Percentiles rank a stretch among this genome's conserved stretches.
These are phyloP conservation scores for Candida sp. DNA, from an alignment of 1,139 yeast genomes.

Conservation along the genomic window DNA sequence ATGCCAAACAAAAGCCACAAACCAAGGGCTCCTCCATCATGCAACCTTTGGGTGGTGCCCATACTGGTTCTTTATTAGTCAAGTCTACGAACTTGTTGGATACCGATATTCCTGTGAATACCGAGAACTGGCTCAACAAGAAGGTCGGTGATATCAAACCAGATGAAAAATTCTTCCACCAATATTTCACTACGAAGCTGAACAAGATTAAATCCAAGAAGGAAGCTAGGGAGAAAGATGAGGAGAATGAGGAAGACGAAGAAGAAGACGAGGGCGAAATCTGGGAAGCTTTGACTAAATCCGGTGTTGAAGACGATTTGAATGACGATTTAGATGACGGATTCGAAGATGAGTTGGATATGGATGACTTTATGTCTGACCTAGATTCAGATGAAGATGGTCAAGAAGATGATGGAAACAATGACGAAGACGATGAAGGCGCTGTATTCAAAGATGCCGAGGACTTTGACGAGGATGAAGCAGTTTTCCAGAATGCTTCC, in stretches of 20 bases:
- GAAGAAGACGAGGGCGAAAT: slow-evolving; percentile 80
- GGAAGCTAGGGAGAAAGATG: slow-evolving; percentile 22
- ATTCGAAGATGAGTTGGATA: slow-evolving; percentile 37
- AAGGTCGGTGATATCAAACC: slow-evolving; percentile 73
- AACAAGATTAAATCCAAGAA: slow-evolving; percentile 44
- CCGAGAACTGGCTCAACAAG: slow-evolving; percentile 81
- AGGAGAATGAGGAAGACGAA: slow-evolving; percentile 41
- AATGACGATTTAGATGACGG: slow-evolving; percentile 45
- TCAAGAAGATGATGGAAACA: slow-evolving; percentile 14
- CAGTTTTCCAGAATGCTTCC: slow-evolving; percentile 22
- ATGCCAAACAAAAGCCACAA: slow-evolving; percentile 76
- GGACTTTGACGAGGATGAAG: slow-evolving; percentile 15
- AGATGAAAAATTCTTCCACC: slow-evolving; percentile 89
- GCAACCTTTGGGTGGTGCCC: slow-evolving; percentile 97
- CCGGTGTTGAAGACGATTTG: slow-evolving; percentile 63
- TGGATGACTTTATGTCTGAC: slow-evolving; percentile 33
- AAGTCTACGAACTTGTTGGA: slow-evolving; percentile 58
- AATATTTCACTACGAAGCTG: slow-evolving; percentile 75
- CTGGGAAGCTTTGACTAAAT: slow-evolving; percentile 88
- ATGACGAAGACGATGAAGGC: slow-evolving; percentile 15
- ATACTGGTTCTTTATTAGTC: slow-evolving; percentile 77
- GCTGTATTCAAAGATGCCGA: slow-evolving; percentile 20
- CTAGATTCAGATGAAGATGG: slow-evolving; percentile 21
- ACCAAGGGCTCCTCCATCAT: slow-evolving; percentile 90
- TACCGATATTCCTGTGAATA: slow-evolving; percentile 69